Evolutionary conservation across 371 early-diverging fungal genomes (phyloP), one percentile per base, ranked within the genome.

Genomic region (Haplosporangium sp.): DNA sequence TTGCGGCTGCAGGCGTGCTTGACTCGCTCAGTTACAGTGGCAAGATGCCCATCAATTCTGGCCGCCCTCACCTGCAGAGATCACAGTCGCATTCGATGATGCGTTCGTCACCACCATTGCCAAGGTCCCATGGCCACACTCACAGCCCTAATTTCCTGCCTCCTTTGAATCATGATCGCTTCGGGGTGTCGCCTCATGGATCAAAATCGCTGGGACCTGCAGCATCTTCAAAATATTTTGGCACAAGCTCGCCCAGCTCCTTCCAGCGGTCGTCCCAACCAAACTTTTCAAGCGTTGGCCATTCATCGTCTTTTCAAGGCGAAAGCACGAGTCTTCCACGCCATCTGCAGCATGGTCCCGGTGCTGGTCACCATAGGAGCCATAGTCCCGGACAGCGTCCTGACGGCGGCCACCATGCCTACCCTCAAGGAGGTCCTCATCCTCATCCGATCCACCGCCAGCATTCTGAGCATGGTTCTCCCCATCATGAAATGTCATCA

Each of bases 231-330:
- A 79, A 69, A 55, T 76, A 71, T 61, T 76, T 79, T 65, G 80
- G 80, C 21, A 79, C 80, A 2, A 79, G 80, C 53, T 79, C 73
- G 2, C 80, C 80, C 11, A 76, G 77, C 52, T 66, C 77, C 23
- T 76, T 71, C 64, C 72, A 67, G 20, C 63, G 67, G 2, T 53
- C 62, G 5, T 63, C 68, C 12, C 41, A 66, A n/a, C 68, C 74
- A 3, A 47, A 16, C 41, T 55, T 62, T 14, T 23, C 59, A 10
- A 47, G 18, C 46, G 23, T 45, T 23, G 58, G 62, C 12, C 54
- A 50, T 11, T 53, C 66, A 1, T 54, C 67, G 5, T 62, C 65
- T 7, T 67, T 64, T 55, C 45, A 54, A 16, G 77, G 66, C 41
- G 67, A 71, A 40, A 54, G 55, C 18, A 23, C 38, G 16, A 69